A percentile compares a stretch with the other conserved stretches of the same genome.
phyloP scores from a whole-genome alignment of 129 eudicot genomes.

The Flaveria linearis region DNA sequence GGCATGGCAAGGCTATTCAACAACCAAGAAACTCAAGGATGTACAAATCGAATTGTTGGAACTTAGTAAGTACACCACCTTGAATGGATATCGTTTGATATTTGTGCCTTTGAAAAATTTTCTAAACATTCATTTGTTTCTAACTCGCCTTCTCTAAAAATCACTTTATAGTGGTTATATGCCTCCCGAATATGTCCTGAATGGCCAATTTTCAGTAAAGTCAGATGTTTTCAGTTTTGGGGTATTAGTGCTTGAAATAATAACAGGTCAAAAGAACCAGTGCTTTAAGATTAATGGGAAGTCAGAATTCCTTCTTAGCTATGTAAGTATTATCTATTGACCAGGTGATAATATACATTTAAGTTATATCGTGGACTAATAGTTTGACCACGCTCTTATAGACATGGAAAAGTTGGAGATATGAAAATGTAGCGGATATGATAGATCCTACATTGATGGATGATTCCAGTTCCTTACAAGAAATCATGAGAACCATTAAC shows the following conservation, averaged over 20 bases:
- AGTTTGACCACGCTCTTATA: not conserved
- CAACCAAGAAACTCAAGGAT: constrained; percentile 34
- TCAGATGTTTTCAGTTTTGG: constrained; percentile 8
- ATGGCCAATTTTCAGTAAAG: constrained; percentile 35
- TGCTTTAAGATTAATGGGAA: not conserved
- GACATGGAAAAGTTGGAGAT: constrained; percentile 38
- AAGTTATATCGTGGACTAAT: not conserved
- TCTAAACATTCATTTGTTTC: too few relatives aligned
- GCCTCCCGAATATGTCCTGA: not conserved
- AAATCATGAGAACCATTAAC: constrained; percentile 20
- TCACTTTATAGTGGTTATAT: constrained; percentile 5
- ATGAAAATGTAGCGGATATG: constrained; percentile 14
- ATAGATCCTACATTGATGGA: constrained; percentile 10
- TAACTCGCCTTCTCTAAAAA: not conserved
- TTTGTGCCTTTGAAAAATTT: too few relatives aligned
- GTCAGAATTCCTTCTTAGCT: not conserved
- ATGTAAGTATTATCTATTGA: not conserved
- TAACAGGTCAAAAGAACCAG: constrained; percentile 18
- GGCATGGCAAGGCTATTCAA: constrained; percentile 43
- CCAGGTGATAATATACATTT: not conserved
- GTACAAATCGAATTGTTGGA: constrained; percentile 29
- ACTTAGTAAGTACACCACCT: constrained; percentile 36
- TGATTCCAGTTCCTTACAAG: not conserved
- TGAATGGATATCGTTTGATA: too few relatives aligned
- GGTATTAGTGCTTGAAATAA: constrained; percentile 23